Conservation (phyloP, 2,329 filamentous ascomycete species). For the Arthroderma sp. region DNA sequence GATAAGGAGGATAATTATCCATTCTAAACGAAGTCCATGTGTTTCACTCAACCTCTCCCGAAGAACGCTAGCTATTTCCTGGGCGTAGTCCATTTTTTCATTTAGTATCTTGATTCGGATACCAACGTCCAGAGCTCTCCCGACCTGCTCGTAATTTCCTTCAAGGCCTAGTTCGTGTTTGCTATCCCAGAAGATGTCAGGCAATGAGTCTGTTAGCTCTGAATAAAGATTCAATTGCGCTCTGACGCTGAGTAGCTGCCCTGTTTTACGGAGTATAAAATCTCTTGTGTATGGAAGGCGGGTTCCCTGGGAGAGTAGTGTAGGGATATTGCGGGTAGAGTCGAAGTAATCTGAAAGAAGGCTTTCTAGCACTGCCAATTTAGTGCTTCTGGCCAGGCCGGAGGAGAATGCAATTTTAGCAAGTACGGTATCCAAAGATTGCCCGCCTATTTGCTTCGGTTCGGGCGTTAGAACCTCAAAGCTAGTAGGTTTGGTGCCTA, state of each 20-base stretch:
- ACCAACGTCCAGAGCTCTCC: slow-evolving; percentile 76
- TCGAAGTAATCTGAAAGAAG: slow-evolving; percentile 74
- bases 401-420: slow-evolving; percentile 96
- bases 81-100: slow-evolving; percentile 95
- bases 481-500: slow-evolving; percentile 55
- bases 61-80: slow-evolving; percentile 82
- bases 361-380: slow-evolving; percentile 80
- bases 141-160: slow-evolving; percentile 89
- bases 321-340: slow-evolving; percentile 70
- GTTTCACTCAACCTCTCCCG: slow-evolving; percentile 82
- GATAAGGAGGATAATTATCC: slow-evolving; percentile 92
- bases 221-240: slow-evolving; percentile 94
- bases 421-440: slow-evolving; percentile 50
- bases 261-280: slow-evolving; percentile 86
- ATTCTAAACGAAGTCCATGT: slow-evolving; percentile 76
- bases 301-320: slow-evolving; percentile 56
- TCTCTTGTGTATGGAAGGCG: slow-evolving; percentile 51
- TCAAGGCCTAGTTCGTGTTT: slow-evolving; percentile 79
- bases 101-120: slow-evolving; percentile 85
- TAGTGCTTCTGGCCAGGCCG: slow-evolving; percentile 80
- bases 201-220: slow-evolving; percentile 85
- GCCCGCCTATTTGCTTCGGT: slow-evolving; percentile 16
- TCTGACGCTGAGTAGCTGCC: slow-evolving; percentile 75
- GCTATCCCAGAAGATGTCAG: slow-evolving; percentile 94
- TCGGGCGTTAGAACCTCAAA: slow-evolving; percentile 13